These are phyloP conservation scores for Pseudogymnoascus sp. DNA, from an alignment of 2,329 filamentous ascomycete genomes.

Conservation along the genomic window DNA sequence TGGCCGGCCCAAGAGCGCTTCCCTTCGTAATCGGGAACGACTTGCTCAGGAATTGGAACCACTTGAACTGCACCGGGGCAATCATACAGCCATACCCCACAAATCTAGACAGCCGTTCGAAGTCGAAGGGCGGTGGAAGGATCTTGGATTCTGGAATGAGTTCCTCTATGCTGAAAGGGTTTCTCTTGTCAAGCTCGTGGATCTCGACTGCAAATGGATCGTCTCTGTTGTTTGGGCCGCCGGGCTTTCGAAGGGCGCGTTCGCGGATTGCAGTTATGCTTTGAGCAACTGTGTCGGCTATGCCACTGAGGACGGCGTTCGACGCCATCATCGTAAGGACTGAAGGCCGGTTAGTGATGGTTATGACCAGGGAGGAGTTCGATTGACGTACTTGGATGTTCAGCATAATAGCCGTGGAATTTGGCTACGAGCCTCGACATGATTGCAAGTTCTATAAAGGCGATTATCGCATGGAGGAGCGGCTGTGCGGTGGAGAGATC, in stretches of 20 bases:
- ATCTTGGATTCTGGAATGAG: constrained; percentile 55
- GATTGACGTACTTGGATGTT: constrained; percentile 62
- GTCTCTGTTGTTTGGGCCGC: constrained; percentile 49
- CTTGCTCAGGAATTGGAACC: constrained; percentile 79
- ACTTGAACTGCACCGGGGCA: constrained; percentile 90
- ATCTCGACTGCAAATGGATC: constrained; percentile 81
- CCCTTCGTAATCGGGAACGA: constrained; percentile 79
- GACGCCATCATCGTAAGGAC: constrained; percentile 99
- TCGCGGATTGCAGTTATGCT: constrained; percentile 76
- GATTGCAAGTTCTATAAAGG: constrained; percentile 82
- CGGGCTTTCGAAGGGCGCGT: constrained; percentile 55
- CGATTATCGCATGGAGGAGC: constrained; percentile 74
- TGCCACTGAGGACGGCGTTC: constrained; percentile 88
- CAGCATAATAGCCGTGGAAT: constrained; percentile 91
- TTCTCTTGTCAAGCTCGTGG: constrained; percentile 76
- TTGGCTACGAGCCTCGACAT: constrained; percentile 73
- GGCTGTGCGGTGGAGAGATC: constrained; percentile 50
- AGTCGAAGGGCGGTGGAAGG: constrained; percentile 81
- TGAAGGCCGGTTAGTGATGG: constrained; percentile 28
- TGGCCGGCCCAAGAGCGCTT: constrained; percentile 63
- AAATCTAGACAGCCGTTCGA: constrained; percentile 87
- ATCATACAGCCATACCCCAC: constrained; percentile 97
- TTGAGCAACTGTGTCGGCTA: constrained; percentile 94
- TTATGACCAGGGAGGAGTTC: constrained; percentile 9
- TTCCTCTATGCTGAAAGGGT: constrained; percentile 56